phyloP scores from a whole-genome alignment of 345 rosid species.

The Pugionium dolabratum region DNA sequence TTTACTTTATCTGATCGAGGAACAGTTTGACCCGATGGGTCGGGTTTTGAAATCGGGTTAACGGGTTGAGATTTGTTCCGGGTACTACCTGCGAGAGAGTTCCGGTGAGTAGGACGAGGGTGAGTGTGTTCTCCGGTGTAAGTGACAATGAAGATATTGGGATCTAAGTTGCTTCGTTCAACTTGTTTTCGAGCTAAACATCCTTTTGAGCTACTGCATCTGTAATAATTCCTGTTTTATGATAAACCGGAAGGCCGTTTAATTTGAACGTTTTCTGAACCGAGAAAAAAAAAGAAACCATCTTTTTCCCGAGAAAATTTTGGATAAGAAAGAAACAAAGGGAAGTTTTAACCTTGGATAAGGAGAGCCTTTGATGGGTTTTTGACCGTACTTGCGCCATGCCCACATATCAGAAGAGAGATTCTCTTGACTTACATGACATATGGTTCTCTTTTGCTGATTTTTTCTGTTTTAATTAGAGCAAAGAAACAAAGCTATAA shows the following conservation, averaged over 20 bases:
- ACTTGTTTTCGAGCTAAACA: conserved; percentile 89
- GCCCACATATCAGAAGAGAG: conserved; percentile 87
- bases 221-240: conserved; percentile 69
- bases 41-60: conserved; percentile 33
- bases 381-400: conserved; percentile 97
- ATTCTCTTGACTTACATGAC: conserved; percentile 72
- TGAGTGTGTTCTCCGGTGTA: conserved; percentile 91
- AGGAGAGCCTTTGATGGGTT: conserved; percentile 95
- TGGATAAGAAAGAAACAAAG: neutral
- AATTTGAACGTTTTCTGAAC: conserved; percentile 10
- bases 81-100: conserved; percentile 89
- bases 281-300: too few relatives aligned
- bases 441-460: conserved; percentile 62
- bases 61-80: conserved; percentile 52
- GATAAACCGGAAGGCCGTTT: neutral
- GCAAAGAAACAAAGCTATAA: neutral
- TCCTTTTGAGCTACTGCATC: conserved; percentile 88
- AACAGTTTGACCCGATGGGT: conserved; percentile 20
- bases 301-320: neutral
- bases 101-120: conserved; percentile 85
- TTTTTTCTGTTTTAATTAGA: conserved; percentile 52
- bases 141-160: conserved; percentile 60
- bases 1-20: neutral
- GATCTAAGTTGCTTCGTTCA: conserved; percentile 71
- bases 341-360: conserved; percentile 62